phyloP scores from a whole-genome alignment of 331 rosid species.

The Ulmus americana region DNA sequence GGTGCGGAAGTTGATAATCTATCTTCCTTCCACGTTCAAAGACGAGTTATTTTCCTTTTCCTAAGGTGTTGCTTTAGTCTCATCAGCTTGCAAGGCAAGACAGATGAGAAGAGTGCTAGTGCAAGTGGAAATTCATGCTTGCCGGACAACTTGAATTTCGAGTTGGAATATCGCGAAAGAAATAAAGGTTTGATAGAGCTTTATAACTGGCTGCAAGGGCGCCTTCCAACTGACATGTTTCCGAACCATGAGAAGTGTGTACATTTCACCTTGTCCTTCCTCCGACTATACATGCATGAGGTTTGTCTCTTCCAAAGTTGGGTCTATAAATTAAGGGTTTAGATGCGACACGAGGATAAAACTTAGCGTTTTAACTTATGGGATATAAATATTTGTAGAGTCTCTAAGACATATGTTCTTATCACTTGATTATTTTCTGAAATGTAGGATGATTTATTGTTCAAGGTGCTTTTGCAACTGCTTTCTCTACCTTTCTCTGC shows the following conservation, averaged over 20 bases:
- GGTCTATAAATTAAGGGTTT: background rate
- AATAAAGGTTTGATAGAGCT: slow-evolving; percentile 58
- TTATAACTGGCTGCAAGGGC: slow-evolving; percentile 62
- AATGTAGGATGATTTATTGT: slow-evolving; percentile 84
- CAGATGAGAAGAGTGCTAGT: slow-evolving; percentile 27
- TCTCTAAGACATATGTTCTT: slow-evolving; percentile 1
- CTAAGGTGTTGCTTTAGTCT: slow-evolving; percentile 54
- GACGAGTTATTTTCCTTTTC: slow-evolving; percentile 68
- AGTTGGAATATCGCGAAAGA: slow-evolving; percentile 33
- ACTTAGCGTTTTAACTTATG: too few relatives aligned
- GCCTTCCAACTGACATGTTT: slow-evolving; percentile 45
- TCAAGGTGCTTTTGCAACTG: slow-evolving; percentile 70
- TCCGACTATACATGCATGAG: slow-evolving; percentile 72
- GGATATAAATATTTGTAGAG: too few relatives aligned
- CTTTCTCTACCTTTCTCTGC: slow-evolving; percentile 39
- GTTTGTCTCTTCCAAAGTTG: slow-evolving; percentile 32
- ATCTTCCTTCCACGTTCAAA: slow-evolving; percentile 56
- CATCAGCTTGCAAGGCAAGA: slow-evolving; percentile 33
- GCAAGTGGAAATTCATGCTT: slow-evolving; percentile 33
- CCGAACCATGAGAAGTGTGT: slow-evolving; percentile 44
- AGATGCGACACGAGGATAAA: background rate
- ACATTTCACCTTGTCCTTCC: slow-evolving; percentile 63
- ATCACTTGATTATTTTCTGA: slow-evolving; percentile 20
- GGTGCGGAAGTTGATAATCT: slow-evolving; percentile 38
- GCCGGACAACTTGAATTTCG: slow-evolving; percentile 24